Base-by-base conservation (phyloP, 768 basidiomycete species). In the Xanthoconium purpureum region DNA sequence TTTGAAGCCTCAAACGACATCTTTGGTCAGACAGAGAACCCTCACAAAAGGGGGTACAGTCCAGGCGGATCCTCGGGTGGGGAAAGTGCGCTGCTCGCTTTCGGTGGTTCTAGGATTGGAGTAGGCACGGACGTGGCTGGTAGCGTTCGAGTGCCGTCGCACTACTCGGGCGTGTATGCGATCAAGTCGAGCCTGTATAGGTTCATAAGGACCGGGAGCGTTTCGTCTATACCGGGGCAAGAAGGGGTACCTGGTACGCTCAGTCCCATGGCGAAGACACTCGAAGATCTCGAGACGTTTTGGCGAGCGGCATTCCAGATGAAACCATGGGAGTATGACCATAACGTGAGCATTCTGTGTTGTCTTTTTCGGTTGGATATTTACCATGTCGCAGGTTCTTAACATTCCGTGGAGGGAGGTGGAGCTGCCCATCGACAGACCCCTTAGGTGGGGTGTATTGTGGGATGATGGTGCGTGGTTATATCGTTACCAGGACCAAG, bases 71-170 rank as follows among this genome's bases (percentile, higher is more conserved):
- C 86, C 0, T 82, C 82, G 0, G 84, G 87, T 2, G 87, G 87
- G 6, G 87, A 88, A 66, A 80, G 78, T 3, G 84, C 84, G 3
- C 76, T 88, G 0, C 74, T 88, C 17, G 84, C 86, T 0, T 73
- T 79, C 50, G 81, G 83, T 18, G 84, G 84, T 32, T 78, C 82
- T 4, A 76, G 83, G 46, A 75, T 85, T 20, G 85, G 86, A 1
- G 74, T 88, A 43, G 87, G 87, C 7, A 84, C 85, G 6, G 87
- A 88, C 55, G 84, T 88, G 20, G 87, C 82, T 11, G 88, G 87
- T 3, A 84, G 82, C 32, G 80, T 90, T 39, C 79, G 87, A 18
- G 78, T 79, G 9, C 88, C 88, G 3, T 80, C 87, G 1, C 81
- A 86, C 54, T 85, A 84, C 61, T 84, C 83, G 43, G 88, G 86